These are phyloP conservation scores for Pichia ethanolica DNA, from an alignment of 805 yeast species.

Conservation along the genomic window DNA sequence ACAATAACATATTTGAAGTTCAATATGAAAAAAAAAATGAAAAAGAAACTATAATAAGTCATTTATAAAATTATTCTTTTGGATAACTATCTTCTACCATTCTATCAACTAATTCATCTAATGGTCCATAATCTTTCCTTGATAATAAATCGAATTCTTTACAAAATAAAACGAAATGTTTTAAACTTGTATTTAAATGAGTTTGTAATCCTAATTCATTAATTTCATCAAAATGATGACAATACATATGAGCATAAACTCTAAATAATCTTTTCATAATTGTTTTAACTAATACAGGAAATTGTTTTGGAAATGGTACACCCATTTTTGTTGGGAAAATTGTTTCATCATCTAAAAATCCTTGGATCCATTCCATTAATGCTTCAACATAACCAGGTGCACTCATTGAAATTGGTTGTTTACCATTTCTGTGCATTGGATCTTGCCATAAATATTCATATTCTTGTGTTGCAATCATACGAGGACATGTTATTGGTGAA, in stretches of 20 bases:
- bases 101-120: constrained; percentile 70
- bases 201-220: constrained; percentile 88
- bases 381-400: constrained; percentile 95
- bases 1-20: too few relatives aligned
- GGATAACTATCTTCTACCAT: constrained; percentile 40
- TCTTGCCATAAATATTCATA: constrained; percentile 98
- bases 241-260: constrained; percentile 94
- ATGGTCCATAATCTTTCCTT: constrained; percentile 84
- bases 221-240: constrained; percentile 95
- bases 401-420: constrained; percentile 76
- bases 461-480: constrained; percentile 97
- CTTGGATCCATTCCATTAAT: constrained; percentile 92
- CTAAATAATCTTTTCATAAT: constrained; percentile 87
- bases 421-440: constrained; percentile 40
- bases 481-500: constrained; percentile 88
- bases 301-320: constrained; percentile 85
- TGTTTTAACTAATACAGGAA: constrained; percentile 70
- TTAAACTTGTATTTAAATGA: constrained; percentile 86
- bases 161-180: constrained; percentile 85
- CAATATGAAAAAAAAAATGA: neutral
- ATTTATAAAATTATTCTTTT: neutral
- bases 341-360: constrained; percentile 82
- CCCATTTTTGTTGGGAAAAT: constrained; percentile 87
- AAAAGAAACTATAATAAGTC: neutral
- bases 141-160: constrained; percentile 75